These are phyloP conservation scores for Litsea cubeba DNA, from an alignment of 164 flowering plant species.

Conservation along the genomic window DNA sequence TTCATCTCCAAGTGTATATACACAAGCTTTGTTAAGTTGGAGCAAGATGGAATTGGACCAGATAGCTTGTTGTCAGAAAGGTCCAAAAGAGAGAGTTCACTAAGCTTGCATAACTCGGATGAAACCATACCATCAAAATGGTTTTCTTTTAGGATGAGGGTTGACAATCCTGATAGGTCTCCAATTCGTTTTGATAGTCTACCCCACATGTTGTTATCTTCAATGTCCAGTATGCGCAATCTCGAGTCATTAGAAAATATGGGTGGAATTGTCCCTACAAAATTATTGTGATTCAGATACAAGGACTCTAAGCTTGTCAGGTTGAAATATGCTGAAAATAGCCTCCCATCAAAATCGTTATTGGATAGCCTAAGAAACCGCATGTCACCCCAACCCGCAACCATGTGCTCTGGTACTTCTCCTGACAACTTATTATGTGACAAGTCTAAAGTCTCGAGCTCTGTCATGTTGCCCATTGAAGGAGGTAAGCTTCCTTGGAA, in stretches of 20 bases:
- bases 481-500: slow-evolving; percentile 15
- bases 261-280: neutral
- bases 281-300: neutral
- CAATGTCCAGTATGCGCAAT: neutral
- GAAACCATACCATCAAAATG: slow-evolving; percentile 8
- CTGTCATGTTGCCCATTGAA: slow-evolving; percentile 14
- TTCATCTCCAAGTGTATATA: slow-evolving; percentile 1
- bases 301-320: neutral
- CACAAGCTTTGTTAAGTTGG: slow-evolving; percentile 1
- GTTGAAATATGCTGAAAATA: neutral
- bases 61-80: neutral
- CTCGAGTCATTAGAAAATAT: neutral
- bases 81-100: neutral
- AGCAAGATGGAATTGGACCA: slow-evolving; percentile 9
- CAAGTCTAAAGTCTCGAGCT: slow-evolving; percentile 7
- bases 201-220: slow-evolving; percentile 6
- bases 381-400: slow-evolving; percentile 1
- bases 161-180: neutral
- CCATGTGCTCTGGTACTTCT: slow-evolving; percentile 11
- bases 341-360: slow-evolving; percentile 9
- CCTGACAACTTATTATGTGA: slow-evolving; percentile 21
- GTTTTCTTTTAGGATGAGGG: neutral
- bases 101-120: neutral
- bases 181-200: slow-evolving; percentile 5
- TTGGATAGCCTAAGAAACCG: slow-evolving; percentile 7